Conservation (phyloP, 2,329 filamentous ascomycete species). For the Aurifilum marmelostoma region DNA sequence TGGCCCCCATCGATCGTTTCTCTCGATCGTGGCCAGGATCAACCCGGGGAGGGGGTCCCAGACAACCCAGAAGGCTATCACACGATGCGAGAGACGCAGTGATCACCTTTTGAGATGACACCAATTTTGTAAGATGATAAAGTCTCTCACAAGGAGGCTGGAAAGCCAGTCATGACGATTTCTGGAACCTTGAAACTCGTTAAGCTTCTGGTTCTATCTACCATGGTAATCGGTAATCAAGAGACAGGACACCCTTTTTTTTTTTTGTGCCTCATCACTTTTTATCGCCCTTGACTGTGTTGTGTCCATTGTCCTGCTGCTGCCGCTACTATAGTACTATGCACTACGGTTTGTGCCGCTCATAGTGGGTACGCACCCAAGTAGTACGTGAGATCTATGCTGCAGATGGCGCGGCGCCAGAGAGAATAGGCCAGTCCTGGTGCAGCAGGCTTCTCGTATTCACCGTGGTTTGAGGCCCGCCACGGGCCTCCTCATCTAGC, state of each 20-base stretch:
- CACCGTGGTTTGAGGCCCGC: slow-evolving; percentile 7
- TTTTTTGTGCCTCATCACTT: neutral
- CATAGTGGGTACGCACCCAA: neutral
- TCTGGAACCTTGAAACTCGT: neutral
- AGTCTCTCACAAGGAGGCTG: slow-evolving; percentile 4
- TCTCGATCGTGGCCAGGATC: slow-evolving; percentile 4
- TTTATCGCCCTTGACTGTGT: neutral
- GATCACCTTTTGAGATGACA: slow-evolving; percentile 1
- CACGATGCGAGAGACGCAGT: neutral
- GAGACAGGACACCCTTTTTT: neutral
- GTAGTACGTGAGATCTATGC: neutral
- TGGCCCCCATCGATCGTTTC: neutral
- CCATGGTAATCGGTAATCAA: neutral
- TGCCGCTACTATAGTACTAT: neutral
- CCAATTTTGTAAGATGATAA: slow-evolving; percentile 1
- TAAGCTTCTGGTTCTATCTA: neutral
- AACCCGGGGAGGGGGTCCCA: neutral
- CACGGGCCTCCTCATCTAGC: slow-evolving; percentile 5
- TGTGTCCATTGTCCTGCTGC: neutral
- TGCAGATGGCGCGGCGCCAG: neutral
- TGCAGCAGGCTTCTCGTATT: slow-evolving; percentile 1
- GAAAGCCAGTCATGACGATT: neutral
- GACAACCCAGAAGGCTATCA: slow-evolving; percentile 5
- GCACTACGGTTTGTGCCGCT: neutral
- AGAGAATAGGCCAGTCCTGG: neutral